Base-by-base conservation (phyloP, 2,329 filamentous ascomycete species). In the Penicillium nordicum region DNA sequence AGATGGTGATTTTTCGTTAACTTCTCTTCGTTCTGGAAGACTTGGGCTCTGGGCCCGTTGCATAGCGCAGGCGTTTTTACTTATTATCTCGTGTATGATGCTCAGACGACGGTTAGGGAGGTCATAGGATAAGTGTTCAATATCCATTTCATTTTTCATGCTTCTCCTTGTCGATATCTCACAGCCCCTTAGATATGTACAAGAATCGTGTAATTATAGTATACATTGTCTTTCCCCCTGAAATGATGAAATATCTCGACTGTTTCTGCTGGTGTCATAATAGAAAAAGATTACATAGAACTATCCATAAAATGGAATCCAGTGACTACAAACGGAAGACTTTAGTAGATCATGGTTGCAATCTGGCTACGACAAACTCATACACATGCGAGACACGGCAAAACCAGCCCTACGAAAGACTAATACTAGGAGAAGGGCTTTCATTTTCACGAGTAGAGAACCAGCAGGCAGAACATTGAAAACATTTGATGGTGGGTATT, bases 41-140 rank as follows among this genome's bases (percentile, higher is more conserved):
- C 41, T 58, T 46, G 45, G 51, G 48, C 55, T 56, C 57, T 23
- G 23, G 53, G 59, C 56, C 57, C 66, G 58, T 69, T 70, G 74
- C 74, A 76, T 76, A 76, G 74, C 74, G 74, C 67, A 67, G 74
- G 74, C 71, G 74, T 75, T 76, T 61, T 57, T 59, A 63, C 55
- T 61, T 53, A 67, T 66, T 65, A 58, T 59, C 57, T 58, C 55
- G 56, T 59, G 62, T 64, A 62, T 63, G 61, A 66, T 65, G 52
- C 63, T 61, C 58, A 62, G 58, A 60, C 56, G 53, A 62, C 61
- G 58, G 65, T 60, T 51, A 42, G 59, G 60, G 54, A 59, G 53
- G 57, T 57, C 61, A 63, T 62, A 61, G 57, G 51, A 61, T 58
- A 55, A 57, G 53, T 43, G 60, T 58, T 60, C 58, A 60, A 62